Evolutionary conservation across 768 basidiomycete species (phyloP).

Genomic region (Lyophyllum decastes): DNA sequence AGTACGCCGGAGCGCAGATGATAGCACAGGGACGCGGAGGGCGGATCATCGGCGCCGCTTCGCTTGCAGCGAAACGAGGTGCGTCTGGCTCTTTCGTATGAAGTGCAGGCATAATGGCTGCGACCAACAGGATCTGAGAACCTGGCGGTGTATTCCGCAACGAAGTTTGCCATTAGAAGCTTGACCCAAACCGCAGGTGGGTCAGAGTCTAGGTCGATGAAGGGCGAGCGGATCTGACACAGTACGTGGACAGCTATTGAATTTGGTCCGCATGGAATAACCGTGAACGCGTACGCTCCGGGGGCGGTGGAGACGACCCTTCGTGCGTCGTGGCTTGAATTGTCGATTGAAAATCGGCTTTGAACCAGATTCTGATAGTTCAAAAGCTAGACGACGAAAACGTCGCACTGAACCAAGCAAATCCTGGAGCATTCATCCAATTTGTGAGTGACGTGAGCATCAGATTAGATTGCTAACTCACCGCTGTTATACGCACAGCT

Average conservation of each 20-base stretch:
- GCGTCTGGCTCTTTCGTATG: neutral
- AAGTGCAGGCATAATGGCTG: neutral
- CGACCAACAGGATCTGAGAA: neutral
- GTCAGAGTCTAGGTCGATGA: neutral
- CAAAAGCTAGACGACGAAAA: neutral
- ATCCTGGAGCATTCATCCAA: conserved; percentile 2
- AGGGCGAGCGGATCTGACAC: neutral
- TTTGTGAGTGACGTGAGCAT: neutral
- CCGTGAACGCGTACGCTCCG: conserved; percentile 43
- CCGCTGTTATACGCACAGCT: conserved; percentile 5
- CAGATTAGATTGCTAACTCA: neutral
- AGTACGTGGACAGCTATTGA: conserved; percentile 30
- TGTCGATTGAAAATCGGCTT: neutral
- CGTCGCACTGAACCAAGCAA: neutral
- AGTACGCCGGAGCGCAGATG: conserved; percentile 66
- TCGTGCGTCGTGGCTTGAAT: neutral
- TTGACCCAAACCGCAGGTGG: conserved; percentile 41
- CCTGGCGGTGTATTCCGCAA: conserved; percentile 28
- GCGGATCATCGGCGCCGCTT: conserved; percentile 51
- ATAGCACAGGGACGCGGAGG: conserved; percentile 52
- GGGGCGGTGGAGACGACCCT: conserved; percentile 26
- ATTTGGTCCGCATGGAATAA: conserved; percentile 37
- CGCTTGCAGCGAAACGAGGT: conserved; percentile 31
- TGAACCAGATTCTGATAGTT: neutral
- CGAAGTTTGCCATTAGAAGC: conserved; percentile 42